Percentiles rank a stretch among this genome's conserved stretches.
Evolutionary conservation across 768 basidiomycete species (phyloP).

Genomic region (Termitomyces sp.): DNA sequence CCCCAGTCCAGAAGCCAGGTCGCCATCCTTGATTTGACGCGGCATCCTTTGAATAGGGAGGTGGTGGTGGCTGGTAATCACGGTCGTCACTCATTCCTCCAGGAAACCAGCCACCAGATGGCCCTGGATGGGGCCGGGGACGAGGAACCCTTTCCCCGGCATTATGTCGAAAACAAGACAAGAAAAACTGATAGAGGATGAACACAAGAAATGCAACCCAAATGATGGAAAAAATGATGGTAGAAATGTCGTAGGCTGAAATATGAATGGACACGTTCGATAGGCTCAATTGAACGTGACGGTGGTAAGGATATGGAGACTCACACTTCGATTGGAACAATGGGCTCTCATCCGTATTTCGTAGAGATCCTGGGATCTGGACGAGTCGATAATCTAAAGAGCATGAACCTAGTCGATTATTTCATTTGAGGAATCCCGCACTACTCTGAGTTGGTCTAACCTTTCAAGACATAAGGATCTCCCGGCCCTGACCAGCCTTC

Average conservation of each 20-base stretch:
- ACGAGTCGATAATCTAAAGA: slow-evolving; percentile 80
- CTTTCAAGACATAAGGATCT: slow-evolving; percentile 82
- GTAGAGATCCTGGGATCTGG: slow-evolving; percentile 50
- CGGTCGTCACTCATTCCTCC: slow-evolving; percentile 34
- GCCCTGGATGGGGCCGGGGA: slow-evolving; percentile 26
- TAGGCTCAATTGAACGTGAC: background rate
- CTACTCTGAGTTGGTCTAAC: slow-evolving; percentile 29
- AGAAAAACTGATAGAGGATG: slow-evolving; percentile 54
- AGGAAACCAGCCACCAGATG: slow-evolving; percentile 50
- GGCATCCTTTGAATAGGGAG: slow-evolving; percentile 51
- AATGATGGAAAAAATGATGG: slow-evolving; percentile 47
- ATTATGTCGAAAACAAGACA: slow-evolving; percentile 42
- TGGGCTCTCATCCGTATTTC: slow-evolving; percentile 25
- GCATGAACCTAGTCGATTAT: slow-evolving; percentile 61
- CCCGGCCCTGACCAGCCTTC: slow-evolving; percentile 87
- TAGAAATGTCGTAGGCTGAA: slow-evolving; percentile 41
- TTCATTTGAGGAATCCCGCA: background rate
- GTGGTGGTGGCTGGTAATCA: slow-evolving; percentile 49
- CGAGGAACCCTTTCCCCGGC: slow-evolving; percentile 24
- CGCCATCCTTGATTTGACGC: slow-evolving; percentile 34
- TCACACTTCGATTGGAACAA: slow-evolving; percentile 23
- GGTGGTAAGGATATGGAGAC: slow-evolving; percentile 2
- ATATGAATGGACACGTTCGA: background rate
- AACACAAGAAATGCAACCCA: slow-evolving; percentile 50
- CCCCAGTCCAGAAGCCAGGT: slow-evolving; percentile 86